A percentile compares a stretch with the other conserved stretches of the same genome.
phyloP scores from a whole-genome alignment of 331 rosid species.

The Stylosanthes scabra region DNA sequence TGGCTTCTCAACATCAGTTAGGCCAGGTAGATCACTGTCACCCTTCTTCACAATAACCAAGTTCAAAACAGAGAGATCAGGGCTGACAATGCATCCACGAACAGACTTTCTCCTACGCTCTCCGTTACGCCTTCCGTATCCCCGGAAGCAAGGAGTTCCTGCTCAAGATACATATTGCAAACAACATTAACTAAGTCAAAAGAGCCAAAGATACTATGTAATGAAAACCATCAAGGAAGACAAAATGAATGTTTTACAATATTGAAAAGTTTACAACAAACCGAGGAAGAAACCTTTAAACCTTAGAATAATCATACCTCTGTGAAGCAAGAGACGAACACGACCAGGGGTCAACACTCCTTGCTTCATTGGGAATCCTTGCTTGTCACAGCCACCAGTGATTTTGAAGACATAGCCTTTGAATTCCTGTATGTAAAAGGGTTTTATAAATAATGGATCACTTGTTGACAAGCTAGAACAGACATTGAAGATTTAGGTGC shows the following conservation, averaged over 20 bases:
- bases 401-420: conserved; percentile 86
- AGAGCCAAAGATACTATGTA: not conserved
- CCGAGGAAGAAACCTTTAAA: not conserved
- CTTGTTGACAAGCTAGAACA: not conserved
- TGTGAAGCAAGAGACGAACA: conserved; percentile 81
- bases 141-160: conserved; percentile 53
- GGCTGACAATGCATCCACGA: conserved; percentile 51
- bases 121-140: conserved; percentile 51
- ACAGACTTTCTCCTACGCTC: conserved; percentile 52
- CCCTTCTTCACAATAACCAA: conserved; percentile 52
- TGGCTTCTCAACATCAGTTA: conserved; percentile 47
- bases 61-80: conserved; percentile 48
- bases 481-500: not conserved
- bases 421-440: conserved; percentile 56
- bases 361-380: conserved; percentile 96
- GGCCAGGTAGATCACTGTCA: conserved; percentile 35
- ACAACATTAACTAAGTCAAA: not conserved
- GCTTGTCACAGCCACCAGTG: conserved; percentile 94
- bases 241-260: not conserved
- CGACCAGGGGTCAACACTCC: conserved; percentile 95
- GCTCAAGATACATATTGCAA: not conserved
- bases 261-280: not conserved
- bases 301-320: conserved; percentile 52
- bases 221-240: not conserved
- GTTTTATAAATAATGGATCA: not conserved